Percentiles rank a stretch among this genome's conserved stretches.
Conservation (phyloP, 2,329 filamentous ascomycete genomes). For the Endoconidiophora polonica region DNA sequence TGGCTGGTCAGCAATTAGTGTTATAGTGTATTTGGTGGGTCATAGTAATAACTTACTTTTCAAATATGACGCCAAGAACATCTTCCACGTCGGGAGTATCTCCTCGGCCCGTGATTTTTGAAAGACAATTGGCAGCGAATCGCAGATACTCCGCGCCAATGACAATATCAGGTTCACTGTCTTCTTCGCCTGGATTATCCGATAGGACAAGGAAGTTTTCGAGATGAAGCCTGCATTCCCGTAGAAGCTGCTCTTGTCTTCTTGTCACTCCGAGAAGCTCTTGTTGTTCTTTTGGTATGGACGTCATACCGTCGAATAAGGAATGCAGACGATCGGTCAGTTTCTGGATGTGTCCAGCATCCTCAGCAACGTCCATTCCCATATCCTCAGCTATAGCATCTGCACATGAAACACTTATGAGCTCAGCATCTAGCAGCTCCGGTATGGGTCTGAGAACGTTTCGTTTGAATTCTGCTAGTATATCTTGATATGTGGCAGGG, state of each 20-base stretch:
- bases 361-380: constrained; percentile 23
- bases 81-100: constrained; percentile 85
- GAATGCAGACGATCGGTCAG: constrained; percentile 52
- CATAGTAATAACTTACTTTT: constrained; percentile 51
- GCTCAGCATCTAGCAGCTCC: constrained; percentile 22
- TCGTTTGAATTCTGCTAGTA: constrained; percentile 3
- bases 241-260: constrained; percentile 68
- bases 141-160: constrained; percentile 80
- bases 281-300: constrained; percentile 53
- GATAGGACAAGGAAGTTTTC: constrained; percentile 54
- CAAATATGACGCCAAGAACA: constrained; percentile 89
- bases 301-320: constrained; percentile 55
- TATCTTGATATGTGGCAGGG: constrained; percentile 22
- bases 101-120: constrained; percentile 72
- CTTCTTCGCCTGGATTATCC: constrained; percentile 19
- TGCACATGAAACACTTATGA: constrained; percentile 23
- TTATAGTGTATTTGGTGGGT: not conserved
- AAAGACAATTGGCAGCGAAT: constrained; percentile 61
- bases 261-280: constrained; percentile 82
- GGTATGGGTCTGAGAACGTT: constrained; percentile 19
- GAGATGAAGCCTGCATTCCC: constrained; percentile 54
- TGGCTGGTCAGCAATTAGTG: not conserved
- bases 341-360: constrained; percentile 48
- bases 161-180: constrained; percentile 58
- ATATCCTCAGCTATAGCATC: constrained; percentile 54